A percentile compares a stretch with the other conserved stretches of the same genome.
Evolutionary conservation across 2,329 filamentous ascomycete genomes (phyloP).

Genomic region (Ophiostoma montium): DNA sequence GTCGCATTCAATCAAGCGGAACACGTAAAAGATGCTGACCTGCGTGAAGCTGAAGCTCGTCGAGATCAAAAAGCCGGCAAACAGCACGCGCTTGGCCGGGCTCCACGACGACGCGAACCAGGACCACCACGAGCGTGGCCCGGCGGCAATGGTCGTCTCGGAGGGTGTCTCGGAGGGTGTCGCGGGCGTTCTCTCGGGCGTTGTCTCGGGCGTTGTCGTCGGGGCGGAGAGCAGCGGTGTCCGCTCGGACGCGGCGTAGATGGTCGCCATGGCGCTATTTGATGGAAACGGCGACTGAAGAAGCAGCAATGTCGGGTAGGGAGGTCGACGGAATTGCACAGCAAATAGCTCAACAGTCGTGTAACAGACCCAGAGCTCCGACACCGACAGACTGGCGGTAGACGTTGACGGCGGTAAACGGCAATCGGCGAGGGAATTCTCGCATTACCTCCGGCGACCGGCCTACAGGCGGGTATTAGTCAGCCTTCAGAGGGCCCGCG

Average conservation of each 20-base stretch:
- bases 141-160: neutral
- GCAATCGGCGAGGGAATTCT: too few relatives aligned
- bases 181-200: neutral
- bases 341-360: too few relatives aligned
- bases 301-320: too few relatives aligned
- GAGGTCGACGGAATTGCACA: too few relatives aligned
- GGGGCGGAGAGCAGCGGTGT: constrained; percentile 10
- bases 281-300: too few relatives aligned
- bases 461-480: too few relatives aligned
- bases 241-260: constrained; percentile 7
- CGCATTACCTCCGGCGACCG: too few relatives aligned
- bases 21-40: constrained; percentile 44
- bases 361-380: too few relatives aligned
- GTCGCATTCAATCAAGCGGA: constrained; percentile 59
- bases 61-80: constrained; percentile 47
- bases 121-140: neutral
- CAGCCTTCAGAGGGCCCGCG: too few relatives aligned
- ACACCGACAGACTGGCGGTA: too few relatives aligned
- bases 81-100: constrained; percentile 31
- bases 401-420: too few relatives aligned
- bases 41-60: constrained; percentile 35
- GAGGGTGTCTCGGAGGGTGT: neutral
- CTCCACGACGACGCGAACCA: constrained; percentile 8
- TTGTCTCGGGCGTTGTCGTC: neutral
- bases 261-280: neutral